Evolutionary conservation across 2,329 filamentous ascomycete genomes (phyloP), one percentile per base, ranked within the genome.

Genomic region (Xylariaceae sp.): DNA sequence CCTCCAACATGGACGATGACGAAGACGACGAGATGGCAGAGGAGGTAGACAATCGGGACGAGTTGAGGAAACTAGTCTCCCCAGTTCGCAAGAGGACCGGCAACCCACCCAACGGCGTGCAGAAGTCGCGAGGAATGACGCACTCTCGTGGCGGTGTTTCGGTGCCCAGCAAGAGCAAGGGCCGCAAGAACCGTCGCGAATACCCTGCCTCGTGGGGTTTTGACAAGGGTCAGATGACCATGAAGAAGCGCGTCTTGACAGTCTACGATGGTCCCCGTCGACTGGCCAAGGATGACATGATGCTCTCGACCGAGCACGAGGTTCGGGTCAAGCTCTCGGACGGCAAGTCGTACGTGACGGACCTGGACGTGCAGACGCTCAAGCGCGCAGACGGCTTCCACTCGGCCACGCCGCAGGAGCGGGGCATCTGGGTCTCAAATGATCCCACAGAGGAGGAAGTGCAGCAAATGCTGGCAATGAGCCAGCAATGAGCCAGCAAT

Each of bases 261-360:
- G 85, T 94, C 14, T 98, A 93, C 52, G 88, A 96, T 53, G 92
- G 92, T 1, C 73, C 73, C 12, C 79, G 89, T 33, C 80, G 90
- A 26, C 72, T 98, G 31, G 92, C 85, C 75, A 96, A 96, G 67
- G 92, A 98, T 56, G 92, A 98, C 63, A 92, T 96, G 87, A 94
- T 95, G 88, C 79, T 98, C 31, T 87, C 89, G 48, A 88, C 84
- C 12, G 88, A 94, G 50, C 89, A 92, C 52, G 92, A 98, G 63
- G 87, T 96, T 23, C 86, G 90, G 53, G 71, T 94, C 58, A 79
- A 79, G 59, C 71, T 95, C 13, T 75, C 75, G 16, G 82, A 86
- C 53, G 76, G 76, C 52, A 78, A 83, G 51, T 72, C 76, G 1
- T 96, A 94, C 56, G 80, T 95, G 24, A 96, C 90, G 5, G 92